These are phyloP conservation scores for Fusarium sp. DNA, from an alignment of 2,329 filamentous ascomycete genomes.

Conservation along the genomic window DNA sequence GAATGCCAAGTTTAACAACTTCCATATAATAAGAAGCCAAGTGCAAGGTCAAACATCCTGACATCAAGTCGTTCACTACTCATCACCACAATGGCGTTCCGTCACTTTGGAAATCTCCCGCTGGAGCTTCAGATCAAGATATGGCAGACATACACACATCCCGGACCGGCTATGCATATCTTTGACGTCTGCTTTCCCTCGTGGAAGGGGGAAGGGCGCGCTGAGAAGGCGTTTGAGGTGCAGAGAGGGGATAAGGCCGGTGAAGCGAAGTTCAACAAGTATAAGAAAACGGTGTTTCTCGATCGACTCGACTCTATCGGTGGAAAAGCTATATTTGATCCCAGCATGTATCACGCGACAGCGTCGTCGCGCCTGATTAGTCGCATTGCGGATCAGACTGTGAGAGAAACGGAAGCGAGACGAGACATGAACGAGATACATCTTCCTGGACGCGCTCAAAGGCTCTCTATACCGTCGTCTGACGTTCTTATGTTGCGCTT, in stretches of 20 bases:
- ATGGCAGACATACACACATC: conserved; percentile 38
- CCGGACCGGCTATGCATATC: conserved; percentile 48
- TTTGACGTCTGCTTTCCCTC: conserved; percentile 51
- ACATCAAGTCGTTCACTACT: neutral
- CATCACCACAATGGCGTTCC: conserved; percentile 38
- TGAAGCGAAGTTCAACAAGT: conserved; percentile 15
- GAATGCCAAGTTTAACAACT: neutral
- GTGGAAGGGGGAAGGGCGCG: conserved; percentile 30
- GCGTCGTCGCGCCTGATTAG: conserved; percentile 22
- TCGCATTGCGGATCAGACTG: conserved; percentile 25
- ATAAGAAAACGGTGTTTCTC: conserved; percentile 42
- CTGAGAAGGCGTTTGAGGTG: conserved; percentile 31
- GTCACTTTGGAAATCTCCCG: conserved; percentile 40
- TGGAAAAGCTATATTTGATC: conserved; percentile 9
- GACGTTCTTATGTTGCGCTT: conserved; percentile 53
- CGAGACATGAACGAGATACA: conserved; percentile 40
- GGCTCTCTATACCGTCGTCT: conserved; percentile 41
- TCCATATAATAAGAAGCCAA: neutral
- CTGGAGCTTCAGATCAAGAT: conserved; percentile 46
- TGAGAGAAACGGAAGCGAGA: neutral
- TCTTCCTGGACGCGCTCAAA: conserved; percentile 47
- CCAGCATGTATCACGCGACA: conserved; percentile 39
- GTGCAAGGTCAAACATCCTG: neutral
- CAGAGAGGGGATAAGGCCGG: conserved; percentile 1
- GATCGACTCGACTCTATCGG: conserved; percentile 28